Base-by-base conservation (phyloP, 495 filamentous ascomycete species). In the Aspergillus asperescens region DNA sequence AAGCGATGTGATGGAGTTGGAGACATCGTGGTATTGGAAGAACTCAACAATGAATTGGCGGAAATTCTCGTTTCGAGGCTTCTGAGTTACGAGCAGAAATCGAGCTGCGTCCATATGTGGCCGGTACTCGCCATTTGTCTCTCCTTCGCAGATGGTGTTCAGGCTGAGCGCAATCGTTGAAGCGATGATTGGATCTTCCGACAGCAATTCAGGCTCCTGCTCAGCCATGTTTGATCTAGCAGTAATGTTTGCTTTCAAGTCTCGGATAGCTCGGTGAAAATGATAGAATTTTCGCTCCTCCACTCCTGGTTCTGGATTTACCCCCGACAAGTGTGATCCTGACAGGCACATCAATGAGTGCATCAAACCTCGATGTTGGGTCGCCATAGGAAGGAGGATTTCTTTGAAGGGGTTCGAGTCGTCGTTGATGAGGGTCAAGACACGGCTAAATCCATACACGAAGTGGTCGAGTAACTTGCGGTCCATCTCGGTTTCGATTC, bases 11-110 rank as follows among this genome's bases (percentile, higher is more conserved):
- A 95, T 76, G 32, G 90, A 84, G 61, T 88, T 88, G 23, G 85
- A 86, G 50, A 88, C 83, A 57, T 90, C 87, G 68, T 94, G 88
- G 59, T 94, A 95, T 66, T 89, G 85, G 72, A 95, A 94, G 74
- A 95, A 94, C 66, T 95, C 90, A 65, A 88, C 79, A 57, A 96
- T 86, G 63, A 96, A 95, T 54, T 83, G 81, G 15, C 81, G 71
- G 61, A 90, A 89, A 24, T 83, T 78, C 32, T 81, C 74, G 47
- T 89, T 78, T 63, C 64, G 79, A 55, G 57, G 81, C 71, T 61
- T 79, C 73, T 68, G 83, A 4, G 70, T 73, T 25, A 72, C 61
- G n/a, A 93, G 77, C 42, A 95, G 76, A 44, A 77, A 79, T 52
- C 86, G 80, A 54, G 89, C 90, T 3, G 82, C 87, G 55, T 84